Conservation (phyloP, 2,329 filamentous ascomycete genomes). For the Epichloe hybrida region DNA sequence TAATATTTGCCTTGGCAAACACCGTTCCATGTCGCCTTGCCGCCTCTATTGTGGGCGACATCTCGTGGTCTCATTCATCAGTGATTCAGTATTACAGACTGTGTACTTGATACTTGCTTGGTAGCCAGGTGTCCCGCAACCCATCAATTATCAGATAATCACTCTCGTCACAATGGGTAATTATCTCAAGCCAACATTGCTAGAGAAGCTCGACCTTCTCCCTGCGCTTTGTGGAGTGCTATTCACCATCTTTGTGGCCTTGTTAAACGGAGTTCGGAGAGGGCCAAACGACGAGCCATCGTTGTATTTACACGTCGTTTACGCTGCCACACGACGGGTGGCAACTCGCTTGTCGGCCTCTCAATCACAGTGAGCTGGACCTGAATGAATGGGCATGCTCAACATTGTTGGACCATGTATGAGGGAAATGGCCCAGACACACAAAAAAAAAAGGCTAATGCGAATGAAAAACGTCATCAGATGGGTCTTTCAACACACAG, state of each 20-base stretch:
- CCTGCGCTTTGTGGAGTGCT: constrained; percentile 6
- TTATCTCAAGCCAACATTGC: background rate
- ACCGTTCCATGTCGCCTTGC: too few species aligned
- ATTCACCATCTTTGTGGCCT: background rate
- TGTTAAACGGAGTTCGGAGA: constrained; percentile 5
- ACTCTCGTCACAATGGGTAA: background rate
- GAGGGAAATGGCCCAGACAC: too few species aligned
- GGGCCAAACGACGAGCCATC: constrained; percentile 8
- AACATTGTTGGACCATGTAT: too few species aligned
- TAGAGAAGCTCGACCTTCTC: constrained; percentile 8
- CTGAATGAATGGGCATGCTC: background rate
- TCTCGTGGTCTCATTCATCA: too few species aligned
- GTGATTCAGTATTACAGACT: too few species aligned
- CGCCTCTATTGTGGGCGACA: too few species aligned
- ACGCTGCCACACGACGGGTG: constrained; percentile 8
- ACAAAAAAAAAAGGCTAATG: background rate
- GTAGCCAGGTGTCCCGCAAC: background rate
- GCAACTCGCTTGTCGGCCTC: constrained; percentile 6
- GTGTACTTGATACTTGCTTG: too few species aligned
- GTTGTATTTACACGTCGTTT: constrained; percentile 8
- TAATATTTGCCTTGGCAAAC: too few species aligned
- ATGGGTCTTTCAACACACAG: constrained; percentile 7
- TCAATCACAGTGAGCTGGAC: constrained; percentile 8
- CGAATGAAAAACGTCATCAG: background rate
- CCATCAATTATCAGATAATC: too few species aligned